phyloP scores from a whole-genome alignment of 2,329 filamentous ascomycete genomes.

The Ophiocordyceps australis region DNA sequence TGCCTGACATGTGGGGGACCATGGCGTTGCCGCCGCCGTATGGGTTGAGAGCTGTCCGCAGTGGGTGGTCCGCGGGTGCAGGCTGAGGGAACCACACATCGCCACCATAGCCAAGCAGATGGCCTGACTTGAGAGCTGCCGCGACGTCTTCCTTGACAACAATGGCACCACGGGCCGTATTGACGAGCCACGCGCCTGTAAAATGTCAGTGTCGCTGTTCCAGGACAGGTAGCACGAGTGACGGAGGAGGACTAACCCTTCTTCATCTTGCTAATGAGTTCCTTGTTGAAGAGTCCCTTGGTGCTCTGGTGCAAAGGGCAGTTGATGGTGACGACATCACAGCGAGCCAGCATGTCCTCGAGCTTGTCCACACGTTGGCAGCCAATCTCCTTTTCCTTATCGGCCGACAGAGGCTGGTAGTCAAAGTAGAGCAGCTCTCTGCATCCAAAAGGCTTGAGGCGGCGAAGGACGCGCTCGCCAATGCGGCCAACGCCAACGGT shows the following conservation, averaged over 20 bases:
- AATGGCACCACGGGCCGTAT: conserved; percentile 96
- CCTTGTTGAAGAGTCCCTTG: conserved; percentile 92
- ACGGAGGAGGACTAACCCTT: conserved; percentile 37
- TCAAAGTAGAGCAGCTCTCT: conserved; percentile 99
- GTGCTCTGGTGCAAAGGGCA: conserved; percentile 99
- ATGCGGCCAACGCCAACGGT: conserved; percentile 96
- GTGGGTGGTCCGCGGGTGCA: conserved; percentile 78
- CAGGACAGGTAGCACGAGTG: not conserved
- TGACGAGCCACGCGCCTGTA: conserved; percentile 81
- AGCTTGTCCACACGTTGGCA: conserved; percentile 74
- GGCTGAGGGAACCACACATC: conserved; percentile 98
- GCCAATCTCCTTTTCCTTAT: conserved; percentile 90
- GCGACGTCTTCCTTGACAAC: conserved; percentile 99
- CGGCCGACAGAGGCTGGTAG: conserved; percentile 81
- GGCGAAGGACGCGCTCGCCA: conserved; percentile 89
- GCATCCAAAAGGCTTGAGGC: conserved; percentile 96
- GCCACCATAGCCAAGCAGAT: conserved; percentile 76
- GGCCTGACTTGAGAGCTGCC: conserved; percentile 76
- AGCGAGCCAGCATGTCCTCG: conserved; percentile 87
- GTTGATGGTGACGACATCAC: conserved; percentile 98
- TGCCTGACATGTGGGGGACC: conserved; percentile 98
- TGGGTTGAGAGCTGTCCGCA: conserved; percentile 84
- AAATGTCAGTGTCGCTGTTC: not conserved
- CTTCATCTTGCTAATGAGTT: conserved; percentile 98
- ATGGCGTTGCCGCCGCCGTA: conserved; percentile 97